These are phyloP conservation scores for Areca catechu DNA, from an alignment of 176 grass and related monocot species.

Conservation along the genomic window DNA sequence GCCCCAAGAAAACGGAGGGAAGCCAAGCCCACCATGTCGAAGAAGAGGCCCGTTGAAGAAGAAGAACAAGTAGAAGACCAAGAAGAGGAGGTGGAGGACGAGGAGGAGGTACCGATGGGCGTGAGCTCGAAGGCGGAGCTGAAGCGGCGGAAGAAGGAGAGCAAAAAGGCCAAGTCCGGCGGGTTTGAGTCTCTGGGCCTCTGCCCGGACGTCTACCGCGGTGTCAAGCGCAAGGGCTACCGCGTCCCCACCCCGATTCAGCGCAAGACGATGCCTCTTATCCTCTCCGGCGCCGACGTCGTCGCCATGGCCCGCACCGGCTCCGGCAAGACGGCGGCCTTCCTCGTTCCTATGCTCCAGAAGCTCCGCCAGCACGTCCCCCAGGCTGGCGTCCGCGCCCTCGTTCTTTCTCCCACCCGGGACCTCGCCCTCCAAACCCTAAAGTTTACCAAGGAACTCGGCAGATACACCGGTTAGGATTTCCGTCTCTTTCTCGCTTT, in stretches of 20 bases:
- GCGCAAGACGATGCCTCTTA: conserved; percentile 85
- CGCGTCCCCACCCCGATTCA: conserved; percentile 95
- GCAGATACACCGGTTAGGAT: conserved; percentile 59
- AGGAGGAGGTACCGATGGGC: conserved; percentile 9
- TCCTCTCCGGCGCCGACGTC: conserved; percentile 68
- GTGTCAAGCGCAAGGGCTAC: conserved; percentile 87
- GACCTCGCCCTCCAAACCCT: conserved; percentile 92
- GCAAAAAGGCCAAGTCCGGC: conserved; percentile 78
- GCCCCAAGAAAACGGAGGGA: background rate
- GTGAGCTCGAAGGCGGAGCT: conserved; percentile 20
- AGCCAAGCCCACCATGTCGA: background rate
- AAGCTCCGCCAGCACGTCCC: conserved; percentile 71
- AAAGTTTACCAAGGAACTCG: conserved; percentile 81
- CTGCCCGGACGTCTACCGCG: conserved; percentile 65
- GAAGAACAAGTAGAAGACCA: no score
- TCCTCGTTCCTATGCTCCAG: conserved; percentile 90
- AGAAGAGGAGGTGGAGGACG: background rate
- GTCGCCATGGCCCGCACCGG: conserved; percentile 94
- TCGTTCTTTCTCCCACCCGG: conserved; percentile 85
- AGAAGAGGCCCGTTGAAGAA: background rate
- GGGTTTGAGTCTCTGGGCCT: conserved; percentile 89
- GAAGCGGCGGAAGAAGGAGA: conserved; percentile 26
- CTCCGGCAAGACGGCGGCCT: conserved; percentile 89
- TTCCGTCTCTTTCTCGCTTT: background rate
- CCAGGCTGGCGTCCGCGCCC: conserved; percentile 60